Conservation (phyloP, 2,329 filamentous ascomycete genomes). For the Scytalidium sp. region DNA sequence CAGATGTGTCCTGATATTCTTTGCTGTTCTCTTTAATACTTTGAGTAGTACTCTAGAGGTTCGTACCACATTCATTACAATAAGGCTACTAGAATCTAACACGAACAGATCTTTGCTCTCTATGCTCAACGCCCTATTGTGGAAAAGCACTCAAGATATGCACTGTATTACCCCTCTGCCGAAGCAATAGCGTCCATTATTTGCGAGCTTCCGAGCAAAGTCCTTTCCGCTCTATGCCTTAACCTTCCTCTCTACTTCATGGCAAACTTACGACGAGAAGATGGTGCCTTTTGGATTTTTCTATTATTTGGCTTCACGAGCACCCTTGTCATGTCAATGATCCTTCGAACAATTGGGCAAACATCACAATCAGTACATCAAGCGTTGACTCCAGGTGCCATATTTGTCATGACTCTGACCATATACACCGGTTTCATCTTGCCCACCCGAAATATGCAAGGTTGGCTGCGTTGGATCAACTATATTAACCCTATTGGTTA, state of each 20-base stretch:
- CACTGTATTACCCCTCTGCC: constrained; percentile 81
- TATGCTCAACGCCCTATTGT: constrained; percentile 86
- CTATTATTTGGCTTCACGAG: constrained; percentile 23
- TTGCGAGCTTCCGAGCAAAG: constrained; percentile 78
- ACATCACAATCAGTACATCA: constrained; percentile 68
- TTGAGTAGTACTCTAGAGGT: no score
- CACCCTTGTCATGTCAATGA: constrained; percentile 66
- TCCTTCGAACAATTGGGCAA: constrained; percentile 78
- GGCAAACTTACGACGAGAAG: constrained; percentile 71
- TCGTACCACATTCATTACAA: no score
- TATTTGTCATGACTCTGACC: constrained; percentile 36
- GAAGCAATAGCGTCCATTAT: constrained; percentile 84
- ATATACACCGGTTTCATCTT: constrained; percentile 39
- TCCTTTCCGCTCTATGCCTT: constrained; percentile 68
- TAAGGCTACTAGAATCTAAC: no score
- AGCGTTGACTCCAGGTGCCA: constrained; percentile 57
- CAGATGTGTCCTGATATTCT: constrained; percentile 62
- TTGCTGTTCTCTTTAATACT: constrained; percentile 62
- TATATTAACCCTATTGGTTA: constrained; percentile 63
- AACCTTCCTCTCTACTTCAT: constrained; percentile 82
- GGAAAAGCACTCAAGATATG: constrained; percentile 82
- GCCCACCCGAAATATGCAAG: constrained; percentile 58
- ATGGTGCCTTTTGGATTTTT: constrained; percentile 84
- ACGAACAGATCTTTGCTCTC: constrained; percentile 60
- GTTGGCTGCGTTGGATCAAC: constrained; percentile 81